Evolutionary conservation across 192 early-diverging fungal species (phyloP).

Genomic region (Backusella psychrophila): DNA sequence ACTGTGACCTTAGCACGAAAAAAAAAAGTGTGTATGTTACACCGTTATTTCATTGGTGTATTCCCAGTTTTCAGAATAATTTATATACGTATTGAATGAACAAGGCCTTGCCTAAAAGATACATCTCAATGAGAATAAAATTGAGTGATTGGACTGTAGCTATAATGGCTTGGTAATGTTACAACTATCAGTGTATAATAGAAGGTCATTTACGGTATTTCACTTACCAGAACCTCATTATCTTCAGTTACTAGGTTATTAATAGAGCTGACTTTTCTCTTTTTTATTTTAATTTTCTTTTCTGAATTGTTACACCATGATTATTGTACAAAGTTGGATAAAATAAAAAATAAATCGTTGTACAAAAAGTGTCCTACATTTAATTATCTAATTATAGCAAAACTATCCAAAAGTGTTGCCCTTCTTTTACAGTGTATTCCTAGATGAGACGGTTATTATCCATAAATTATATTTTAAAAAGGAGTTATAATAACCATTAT

Average conservation of each 20-base stretch:
- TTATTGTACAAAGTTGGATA: not conserved
- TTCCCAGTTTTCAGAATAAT: not conserved
- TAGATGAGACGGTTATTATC: not conserved
- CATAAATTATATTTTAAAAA: not conserved
- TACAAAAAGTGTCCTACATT: not conserved
- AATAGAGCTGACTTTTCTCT: conserved; percentile 3
- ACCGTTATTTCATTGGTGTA: not conserved
- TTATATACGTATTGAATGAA: not conserved
- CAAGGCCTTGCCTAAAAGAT: not conserved
- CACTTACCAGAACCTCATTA: not conserved
- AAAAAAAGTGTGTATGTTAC: not conserved
- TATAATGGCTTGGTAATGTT: too few relatives aligned
- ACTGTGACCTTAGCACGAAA: not conserved
- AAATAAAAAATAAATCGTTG: not conserved
- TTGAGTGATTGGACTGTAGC: not conserved
- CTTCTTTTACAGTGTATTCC: not conserved
- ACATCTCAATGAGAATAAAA: not conserved
- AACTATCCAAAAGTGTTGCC: not conserved
- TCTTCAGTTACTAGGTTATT: not conserved
- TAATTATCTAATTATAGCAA: conserved; percentile 5
- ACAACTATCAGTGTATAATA: not conserved
- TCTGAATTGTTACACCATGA: not conserved
- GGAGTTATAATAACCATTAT: not conserved
- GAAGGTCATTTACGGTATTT: not conserved
- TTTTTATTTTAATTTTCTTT: not conserved